Conservation (phyloP, 805 yeast genomes). For the Candida glaebosa region DNA sequence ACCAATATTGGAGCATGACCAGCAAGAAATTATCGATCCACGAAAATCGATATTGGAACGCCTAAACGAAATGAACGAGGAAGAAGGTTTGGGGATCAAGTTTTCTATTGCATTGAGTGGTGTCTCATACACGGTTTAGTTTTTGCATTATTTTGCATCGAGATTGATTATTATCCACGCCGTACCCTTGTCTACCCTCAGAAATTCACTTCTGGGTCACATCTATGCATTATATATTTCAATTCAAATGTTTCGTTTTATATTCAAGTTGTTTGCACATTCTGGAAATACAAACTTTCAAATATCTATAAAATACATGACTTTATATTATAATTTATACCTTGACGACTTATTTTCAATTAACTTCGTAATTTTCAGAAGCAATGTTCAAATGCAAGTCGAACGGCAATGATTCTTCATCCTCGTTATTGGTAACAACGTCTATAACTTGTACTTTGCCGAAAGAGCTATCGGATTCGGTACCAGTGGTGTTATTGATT, state of each 20-base stretch:
- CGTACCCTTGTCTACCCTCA: too few relatives aligned
- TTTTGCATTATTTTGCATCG: too few relatives aligned
- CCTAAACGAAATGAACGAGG: slow-evolving; percentile 37
- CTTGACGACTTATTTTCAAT: slow-evolving; percentile 4
- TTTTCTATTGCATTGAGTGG: slow-evolving; percentile 59
- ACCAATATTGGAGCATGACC: slow-evolving; percentile 49
- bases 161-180: too few relatives aligned
- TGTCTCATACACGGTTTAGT: slow-evolving; percentile 23
- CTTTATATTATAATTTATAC: not conserved
- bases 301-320: slow-evolving; percentile 1
- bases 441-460: slow-evolving; percentile 65
- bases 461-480: slow-evolving; percentile 44
- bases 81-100: slow-evolving; percentile 37
- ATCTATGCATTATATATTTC: not conserved
- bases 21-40: slow-evolving; percentile 46
- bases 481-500: slow-evolving; percentile 40
- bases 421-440: slow-evolving; percentile 50
- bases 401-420: slow-evolving; percentile 61
- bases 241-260: not conserved
- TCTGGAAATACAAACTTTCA: not conserved
- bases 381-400: slow-evolving; percentile 56
- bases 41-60: slow-evolving; percentile 50
- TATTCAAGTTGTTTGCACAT: not conserved
- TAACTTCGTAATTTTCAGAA: slow-evolving; percentile 57
- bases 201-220: too few relatives aligned